These are phyloP conservation scores for Nitzschia palea DNA, from an alignment of 108 stramenopile genomes.

Conservation along the genomic window DNA sequence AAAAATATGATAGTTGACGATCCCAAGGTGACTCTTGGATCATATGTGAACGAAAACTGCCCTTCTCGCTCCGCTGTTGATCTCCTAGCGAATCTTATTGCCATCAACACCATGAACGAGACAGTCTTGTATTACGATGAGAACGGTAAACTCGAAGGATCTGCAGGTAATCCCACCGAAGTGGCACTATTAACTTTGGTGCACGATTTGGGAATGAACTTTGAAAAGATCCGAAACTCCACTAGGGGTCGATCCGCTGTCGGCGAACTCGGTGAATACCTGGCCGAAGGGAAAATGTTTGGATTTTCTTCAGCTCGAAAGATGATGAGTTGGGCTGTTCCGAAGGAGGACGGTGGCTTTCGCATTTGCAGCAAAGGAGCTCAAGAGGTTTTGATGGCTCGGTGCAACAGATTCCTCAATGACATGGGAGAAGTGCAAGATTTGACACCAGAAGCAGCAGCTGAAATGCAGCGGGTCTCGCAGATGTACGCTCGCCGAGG, in stretches of 20 bases:
- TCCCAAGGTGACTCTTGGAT: conserved; percentile 49
- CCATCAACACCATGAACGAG: conserved; percentile 87
- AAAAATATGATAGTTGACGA: conserved; percentile 55
- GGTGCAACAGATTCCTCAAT: conserved; percentile 45
- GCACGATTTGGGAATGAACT: conserved; percentile 60
- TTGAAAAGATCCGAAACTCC: conserved; percentile 62
- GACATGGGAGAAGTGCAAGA: conserved; percentile 26
- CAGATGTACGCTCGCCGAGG: conserved; percentile 72
- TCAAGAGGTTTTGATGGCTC: conserved; percentile 66
- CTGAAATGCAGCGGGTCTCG: conserved; percentile 38
- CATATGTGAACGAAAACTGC: conserved; percentile 40
- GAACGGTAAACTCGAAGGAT: conserved; percentile 30
- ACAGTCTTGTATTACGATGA: conserved; percentile 47
- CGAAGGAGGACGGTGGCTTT: conserved; percentile 61
- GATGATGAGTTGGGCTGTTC: conserved; percentile 91
- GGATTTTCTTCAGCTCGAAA: conserved; percentile 90
- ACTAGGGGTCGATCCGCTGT: conserved; percentile 67
- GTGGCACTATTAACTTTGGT: conserved; percentile 84
- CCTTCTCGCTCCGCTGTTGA: conserved; percentile 16
- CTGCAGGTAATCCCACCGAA: conserved; percentile 93
- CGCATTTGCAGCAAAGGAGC: conserved; percentile 90
- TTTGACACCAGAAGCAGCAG: conserved; percentile 34
- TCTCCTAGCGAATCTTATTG: conserved; percentile 50
- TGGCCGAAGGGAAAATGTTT: conserved; percentile 75
- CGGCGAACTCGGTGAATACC: conserved; percentile 54